A percentile compares a stretch with the other conserved stretches of the same genome.
Conservation (phyloP, 441 rosid species). For the Mallotus repandus region DNA sequence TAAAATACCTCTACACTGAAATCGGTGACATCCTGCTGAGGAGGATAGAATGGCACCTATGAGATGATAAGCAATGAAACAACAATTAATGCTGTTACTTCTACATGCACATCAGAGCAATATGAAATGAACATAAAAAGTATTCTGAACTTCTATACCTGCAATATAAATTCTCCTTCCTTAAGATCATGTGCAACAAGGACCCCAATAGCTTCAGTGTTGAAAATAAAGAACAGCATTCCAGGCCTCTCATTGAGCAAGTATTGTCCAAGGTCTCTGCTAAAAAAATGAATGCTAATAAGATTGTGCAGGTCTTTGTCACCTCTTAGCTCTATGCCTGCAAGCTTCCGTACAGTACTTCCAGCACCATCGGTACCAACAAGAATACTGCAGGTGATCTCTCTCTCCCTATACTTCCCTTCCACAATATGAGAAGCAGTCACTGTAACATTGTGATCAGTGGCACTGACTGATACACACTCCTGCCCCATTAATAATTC, state of each 20-base stretch:
- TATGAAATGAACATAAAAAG: conserved; percentile 2
- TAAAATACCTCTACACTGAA: conserved; percentile 65
- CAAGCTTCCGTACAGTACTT: conserved; percentile 66
- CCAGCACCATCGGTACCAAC: conserved; percentile 95
- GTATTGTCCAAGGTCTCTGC: conserved; percentile 74
- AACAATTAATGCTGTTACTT: neutral
- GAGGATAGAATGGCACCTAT: conserved; percentile 92
- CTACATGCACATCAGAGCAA: conserved; percentile 11
- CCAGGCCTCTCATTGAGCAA: conserved; percentile 75
- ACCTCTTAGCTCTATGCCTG: conserved; percentile 64
- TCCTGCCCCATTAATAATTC: conserved; percentile 79
- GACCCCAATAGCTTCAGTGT: conserved; percentile 84
- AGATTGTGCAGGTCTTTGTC: conserved; percentile 84
- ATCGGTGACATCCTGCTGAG: conserved; percentile 80
- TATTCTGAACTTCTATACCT: conserved; percentile 43
- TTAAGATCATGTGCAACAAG: conserved; percentile 92
- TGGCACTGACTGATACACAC: conserved; percentile 58
- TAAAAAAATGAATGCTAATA: conserved; percentile 82
- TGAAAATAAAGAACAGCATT: conserved; percentile 90
- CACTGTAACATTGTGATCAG: conserved; percentile 46
- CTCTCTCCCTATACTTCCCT: conserved; percentile 48
- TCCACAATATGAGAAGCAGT: conserved; percentile 53
- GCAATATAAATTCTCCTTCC: conserved; percentile 89
- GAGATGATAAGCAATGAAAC: conserved; percentile 22
- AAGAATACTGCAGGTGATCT: conserved; percentile 58